Percentiles rank a stretch among this genome's conserved stretches.
These are phyloP conservation scores for Spathaspora sp. DNA, from an alignment of 805 yeast genomes.

Conservation along the genomic window DNA sequence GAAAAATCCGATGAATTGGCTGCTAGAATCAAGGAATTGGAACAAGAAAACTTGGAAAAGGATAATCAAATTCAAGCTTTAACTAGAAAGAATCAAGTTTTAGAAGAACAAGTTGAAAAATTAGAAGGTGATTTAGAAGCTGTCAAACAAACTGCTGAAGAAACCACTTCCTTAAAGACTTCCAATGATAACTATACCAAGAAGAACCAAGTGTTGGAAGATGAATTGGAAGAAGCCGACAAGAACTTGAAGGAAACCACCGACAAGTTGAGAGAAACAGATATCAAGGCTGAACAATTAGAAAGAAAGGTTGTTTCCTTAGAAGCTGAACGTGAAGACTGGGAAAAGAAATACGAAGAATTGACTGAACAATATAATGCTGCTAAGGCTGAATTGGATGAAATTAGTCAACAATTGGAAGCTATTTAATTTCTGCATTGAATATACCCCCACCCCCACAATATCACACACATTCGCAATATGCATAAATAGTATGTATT, in stretches of 20 bases:
- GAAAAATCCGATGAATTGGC: slow-evolving; percentile 89
- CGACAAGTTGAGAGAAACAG: slow-evolving; percentile 90
- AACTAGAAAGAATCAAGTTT: slow-evolving; percentile 84
- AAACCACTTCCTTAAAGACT: slow-evolving; percentile 81
- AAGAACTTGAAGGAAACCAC: slow-evolving; percentile 89
- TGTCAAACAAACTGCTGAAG: slow-evolving; percentile 84
- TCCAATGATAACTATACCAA: slow-evolving; percentile 88
- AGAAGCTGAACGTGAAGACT: slow-evolving; percentile 87
- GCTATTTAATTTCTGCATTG: slow-evolving; percentile 38
- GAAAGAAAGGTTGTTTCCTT: slow-evolving; percentile 90
- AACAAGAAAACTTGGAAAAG: slow-evolving; percentile 87
- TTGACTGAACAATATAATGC: slow-evolving; percentile 73
- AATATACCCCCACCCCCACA: background rate
- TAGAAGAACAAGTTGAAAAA: slow-evolving; percentile 81
- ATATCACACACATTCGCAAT: background rate
- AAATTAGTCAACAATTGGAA: slow-evolving; percentile 94
- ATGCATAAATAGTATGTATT: background rate
- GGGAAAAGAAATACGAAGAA: slow-evolving; percentile 90
- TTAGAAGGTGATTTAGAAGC: slow-evolving; percentile 71
- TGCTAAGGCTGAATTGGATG: slow-evolving; percentile 93
- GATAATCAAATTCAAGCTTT: slow-evolving; percentile 93
- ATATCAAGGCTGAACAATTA: slow-evolving; percentile 91
- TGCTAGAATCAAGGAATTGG: slow-evolving; percentile 79
- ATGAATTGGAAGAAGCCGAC: slow-evolving; percentile 87
- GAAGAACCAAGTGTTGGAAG: slow-evolving; percentile 85